Evolutionary conservation across 73 alveolate species (phyloP), one percentile per base, ranked within the genome.

Genomic region (Paramecium bursaria): DNA sequence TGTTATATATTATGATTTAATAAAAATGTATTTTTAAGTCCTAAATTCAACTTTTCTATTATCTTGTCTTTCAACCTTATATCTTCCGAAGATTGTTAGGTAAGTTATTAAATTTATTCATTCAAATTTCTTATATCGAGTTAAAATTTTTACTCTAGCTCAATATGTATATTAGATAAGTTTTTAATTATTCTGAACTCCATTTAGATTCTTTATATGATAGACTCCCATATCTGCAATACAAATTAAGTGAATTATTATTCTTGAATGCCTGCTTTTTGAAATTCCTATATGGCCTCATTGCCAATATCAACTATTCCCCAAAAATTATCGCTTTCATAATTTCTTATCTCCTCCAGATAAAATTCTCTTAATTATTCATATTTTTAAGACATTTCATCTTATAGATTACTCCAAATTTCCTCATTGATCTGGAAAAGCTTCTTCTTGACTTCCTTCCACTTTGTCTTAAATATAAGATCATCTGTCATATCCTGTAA

Each of bases 231-330:
- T 17, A 61, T 61, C 19, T 33, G 19, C 6, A 54, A n/a, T 10
- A 61, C 39, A 17, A 22, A 61, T 33, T 61, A 33, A 22, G 15
- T n/a, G 6, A 61, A 44, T 33, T 61, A 51, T 22, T 25, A 17
- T 7, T 2, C 3, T 33, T 27, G 48, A 14, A 33, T 33, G 19
- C 39, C 39, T 33, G 30, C 39, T 3, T 17, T 4, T 2, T 22
- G 39, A 61, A 22, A 61, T 61, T 61, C 53, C 17, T 30, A 30
- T 6, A 67, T 57, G 17, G 82, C 82, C 33, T 42, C 35, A 14
- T 67, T 31, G 6, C 60, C 82, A 39, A 67, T 67, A 39, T 67
- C 82, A 39, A 67, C 82, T 39, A 67, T 67, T 2, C 82, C 82
- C 82, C 80, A 61, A 61, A 61, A 61, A 15, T 61, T 54, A 4